phyloP scores from a whole-genome alignment of 2,329 filamentous ascomycete genomes.

The Colletotrichum incanum region DNA sequence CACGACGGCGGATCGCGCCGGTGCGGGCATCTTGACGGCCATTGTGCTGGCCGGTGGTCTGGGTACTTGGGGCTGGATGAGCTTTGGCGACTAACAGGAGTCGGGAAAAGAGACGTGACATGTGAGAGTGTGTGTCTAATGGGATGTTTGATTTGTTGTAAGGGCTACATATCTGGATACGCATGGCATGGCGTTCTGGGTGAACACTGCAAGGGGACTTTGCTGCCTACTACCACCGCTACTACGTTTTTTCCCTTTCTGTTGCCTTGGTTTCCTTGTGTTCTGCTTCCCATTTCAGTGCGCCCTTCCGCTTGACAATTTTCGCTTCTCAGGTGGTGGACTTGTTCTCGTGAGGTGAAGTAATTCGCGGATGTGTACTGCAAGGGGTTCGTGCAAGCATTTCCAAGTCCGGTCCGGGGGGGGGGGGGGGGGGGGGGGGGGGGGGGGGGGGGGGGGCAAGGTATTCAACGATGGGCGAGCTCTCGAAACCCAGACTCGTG shows the following conservation, averaged over 20 bases:
- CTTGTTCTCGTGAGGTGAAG: background rate
- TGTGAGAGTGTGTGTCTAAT: slow-evolving; percentile 2
- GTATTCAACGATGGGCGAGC: background rate
- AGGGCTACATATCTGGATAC: slow-evolving; percentile 38
- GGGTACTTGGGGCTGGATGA: slow-evolving; percentile 68
- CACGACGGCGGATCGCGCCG: slow-evolving; percentile 62
- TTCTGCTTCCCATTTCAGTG: background rate
- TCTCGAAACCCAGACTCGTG: slow-evolving; percentile 21
- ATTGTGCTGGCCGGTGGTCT: slow-evolving; percentile 59
- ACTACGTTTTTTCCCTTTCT: background rate
- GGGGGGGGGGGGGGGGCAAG: background rate
- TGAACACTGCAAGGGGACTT: slow-evolving; percentile 16
- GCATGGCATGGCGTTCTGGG: slow-evolving; percentile 42
- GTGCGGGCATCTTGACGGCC: slow-evolving; percentile 65
- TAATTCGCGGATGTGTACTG: background rate
- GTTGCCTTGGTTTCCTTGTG: background rate
- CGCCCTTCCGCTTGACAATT: background rate
- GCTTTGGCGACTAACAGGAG: slow-evolving; percentile 42
- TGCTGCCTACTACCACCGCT: background rate
- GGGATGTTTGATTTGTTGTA: slow-evolving; percentile 25
- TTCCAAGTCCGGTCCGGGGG: background rate
- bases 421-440: background rate
- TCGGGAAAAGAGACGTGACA: too few species aligned
- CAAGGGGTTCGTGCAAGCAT: background rate
- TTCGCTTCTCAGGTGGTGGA: background rate